Percentiles rank a stretch among this genome's conserved stretches.
Conservation (phyloP, 306 rosid species). For the Potentilla sterilis region DNA sequence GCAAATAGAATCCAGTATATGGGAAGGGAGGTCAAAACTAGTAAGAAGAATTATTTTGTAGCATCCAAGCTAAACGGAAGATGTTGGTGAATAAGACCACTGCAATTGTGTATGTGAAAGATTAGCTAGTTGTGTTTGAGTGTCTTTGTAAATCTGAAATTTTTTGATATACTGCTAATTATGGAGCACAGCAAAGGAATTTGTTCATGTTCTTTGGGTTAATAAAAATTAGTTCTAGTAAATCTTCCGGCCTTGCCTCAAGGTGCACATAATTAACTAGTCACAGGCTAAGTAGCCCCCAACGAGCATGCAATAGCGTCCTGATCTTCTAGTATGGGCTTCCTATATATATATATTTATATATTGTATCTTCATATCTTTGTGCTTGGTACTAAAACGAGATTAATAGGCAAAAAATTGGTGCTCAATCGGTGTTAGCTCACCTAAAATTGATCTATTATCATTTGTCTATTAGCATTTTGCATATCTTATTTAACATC, state of each 20-base stretch:
- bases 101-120: background rate
- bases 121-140: background rate
- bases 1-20: background rate
- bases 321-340: background rate
- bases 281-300: background rate
- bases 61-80: constrained; percentile 4
- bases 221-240: background rate
- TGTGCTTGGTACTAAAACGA: background rate
- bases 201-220: background rate
- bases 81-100: constrained; percentile 1
- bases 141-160: background rate
- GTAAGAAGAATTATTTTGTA: constrained; percentile 8
- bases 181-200: background rate
- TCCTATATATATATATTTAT: no score
- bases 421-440: no score
- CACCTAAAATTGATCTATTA: no score
- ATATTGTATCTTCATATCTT: background rate
- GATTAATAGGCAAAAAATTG: no score
- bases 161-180: background rate
- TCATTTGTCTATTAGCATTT: no score
- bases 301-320: background rate
- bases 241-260: background rate
- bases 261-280: background rate
- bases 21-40: background rate
- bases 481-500: no score